Conservation (phyloP, 2,329 filamentous ascomycete genomes). For the Pseudogymnoascus destructans region DNA sequence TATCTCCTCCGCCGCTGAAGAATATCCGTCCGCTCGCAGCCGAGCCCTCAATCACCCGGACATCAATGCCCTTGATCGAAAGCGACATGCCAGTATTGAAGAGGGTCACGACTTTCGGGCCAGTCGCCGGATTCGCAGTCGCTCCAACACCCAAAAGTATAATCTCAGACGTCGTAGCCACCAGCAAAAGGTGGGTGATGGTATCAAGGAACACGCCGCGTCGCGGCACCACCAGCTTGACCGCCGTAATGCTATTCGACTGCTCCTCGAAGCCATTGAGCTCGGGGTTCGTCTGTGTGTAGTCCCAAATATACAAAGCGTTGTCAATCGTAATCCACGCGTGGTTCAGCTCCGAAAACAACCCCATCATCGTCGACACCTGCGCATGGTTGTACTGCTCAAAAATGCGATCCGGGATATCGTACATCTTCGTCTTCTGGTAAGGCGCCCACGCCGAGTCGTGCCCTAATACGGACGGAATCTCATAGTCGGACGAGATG, state of each 20-base stretch:
- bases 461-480: conserved; percentile 39
- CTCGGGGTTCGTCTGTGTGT: conserved; percentile 82
- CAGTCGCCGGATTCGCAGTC: conserved; percentile 47
- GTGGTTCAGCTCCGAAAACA: conserved; percentile 89
- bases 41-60: conserved; percentile 68
- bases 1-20: conserved; percentile 67
- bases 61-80: conserved; percentile 60
- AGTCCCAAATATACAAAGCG: conserved; percentile 94
- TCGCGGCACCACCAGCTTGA: conserved; percentile 76
- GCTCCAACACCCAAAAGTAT: conserved; percentile 75
- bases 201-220: conserved; percentile 73
- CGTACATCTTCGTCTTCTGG: conserved; percentile 72
- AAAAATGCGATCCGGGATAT: conserved; percentile 83
- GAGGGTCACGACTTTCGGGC: conserved; percentile 59
- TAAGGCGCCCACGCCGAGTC: conserved; percentile 75
- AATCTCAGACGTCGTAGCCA: conserved; percentile 77
- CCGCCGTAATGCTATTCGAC: conserved; percentile 74
- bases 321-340: conserved; percentile 96
- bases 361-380: conserved; percentile 82
- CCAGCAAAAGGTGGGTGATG: conserved; percentile 78
- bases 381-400: conserved; percentile 83
- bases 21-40: conserved; percentile 77
- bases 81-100: conserved; percentile 84
- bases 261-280: conserved; percentile 88
- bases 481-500: conserved; percentile 81